Conservation (phyloP, 1,139 yeast genomes). For the Geotrichum carabidarum region DNA sequence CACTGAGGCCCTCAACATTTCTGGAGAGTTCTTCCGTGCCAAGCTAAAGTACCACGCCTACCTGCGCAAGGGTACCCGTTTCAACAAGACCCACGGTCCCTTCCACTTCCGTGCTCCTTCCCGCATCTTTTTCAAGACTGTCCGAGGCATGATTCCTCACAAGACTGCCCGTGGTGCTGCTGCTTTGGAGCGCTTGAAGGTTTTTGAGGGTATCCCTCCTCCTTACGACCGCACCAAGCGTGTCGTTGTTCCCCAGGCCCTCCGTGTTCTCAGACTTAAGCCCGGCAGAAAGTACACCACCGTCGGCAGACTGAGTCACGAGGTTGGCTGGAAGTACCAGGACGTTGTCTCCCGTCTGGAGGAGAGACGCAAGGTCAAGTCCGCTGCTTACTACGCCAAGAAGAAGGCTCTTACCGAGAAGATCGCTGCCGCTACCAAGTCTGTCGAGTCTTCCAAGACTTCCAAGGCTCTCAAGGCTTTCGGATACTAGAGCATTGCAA, state of each 20-base stretch:
- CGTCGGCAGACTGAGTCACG: slow-evolving; percentile 89
- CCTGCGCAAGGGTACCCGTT: slow-evolving; percentile 98
- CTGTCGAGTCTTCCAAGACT: slow-evolving; percentile 19
- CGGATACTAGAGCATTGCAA: slow-evolving; percentile 18
- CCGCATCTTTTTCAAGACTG: slow-evolving; percentile 98
- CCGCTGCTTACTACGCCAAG: slow-evolving; percentile 98
- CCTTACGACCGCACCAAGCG: slow-evolving; percentile 99
- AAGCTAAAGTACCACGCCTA: slow-evolving; percentile 99
- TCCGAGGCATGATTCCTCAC: slow-evolving; percentile 99
- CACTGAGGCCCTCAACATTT: slow-evolving; percentile 96
- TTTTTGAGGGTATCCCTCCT: slow-evolving; percentile 98
- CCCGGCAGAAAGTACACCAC: slow-evolving; percentile 99
- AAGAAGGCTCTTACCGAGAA: slow-evolving; percentile 95
- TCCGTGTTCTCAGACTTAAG: slow-evolving; percentile 97
- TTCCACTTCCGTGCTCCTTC: slow-evolving; percentile 99
- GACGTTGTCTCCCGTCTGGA: slow-evolving; percentile 95
- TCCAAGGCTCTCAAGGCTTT: slow-evolving; percentile 20
- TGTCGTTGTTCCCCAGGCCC: slow-evolving; percentile 99
- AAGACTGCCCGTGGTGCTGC: slow-evolving; percentile 99
- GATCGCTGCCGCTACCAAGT: slow-evolving; percentile 73
- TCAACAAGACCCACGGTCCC: slow-evolving; percentile 98
- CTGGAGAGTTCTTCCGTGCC: slow-evolving; percentile 99
- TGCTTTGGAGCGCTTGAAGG: slow-evolving; percentile 98
- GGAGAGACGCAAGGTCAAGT: slow-evolving; percentile 98
- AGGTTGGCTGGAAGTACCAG: slow-evolving; percentile 99